Evolutionary conservation across 1,284 basidiomycete species (phyloP).

Genomic region (Ganoderma multipileum): DNA sequence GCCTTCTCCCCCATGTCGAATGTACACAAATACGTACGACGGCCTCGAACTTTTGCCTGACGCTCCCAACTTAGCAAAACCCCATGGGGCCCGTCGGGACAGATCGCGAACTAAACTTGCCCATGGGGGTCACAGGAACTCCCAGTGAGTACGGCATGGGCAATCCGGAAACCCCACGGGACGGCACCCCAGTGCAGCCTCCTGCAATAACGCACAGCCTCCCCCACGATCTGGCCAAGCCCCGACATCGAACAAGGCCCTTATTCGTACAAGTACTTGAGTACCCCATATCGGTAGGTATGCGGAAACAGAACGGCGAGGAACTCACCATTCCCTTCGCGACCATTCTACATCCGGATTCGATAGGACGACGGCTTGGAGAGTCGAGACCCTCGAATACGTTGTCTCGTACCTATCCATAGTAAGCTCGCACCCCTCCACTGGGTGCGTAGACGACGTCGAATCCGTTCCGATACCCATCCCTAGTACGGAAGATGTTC

Average conservation of each 20-base stretch:
- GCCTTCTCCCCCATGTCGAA: background rate
- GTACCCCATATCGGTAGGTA: background rate
- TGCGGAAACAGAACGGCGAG: background rate
- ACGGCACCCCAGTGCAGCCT: background rate
- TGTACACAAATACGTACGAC: background rate
- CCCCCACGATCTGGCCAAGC: background rate
- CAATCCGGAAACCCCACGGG: background rate
- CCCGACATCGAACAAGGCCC: background rate
- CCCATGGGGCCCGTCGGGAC: background rate
- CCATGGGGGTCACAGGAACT: constrained; percentile 14
- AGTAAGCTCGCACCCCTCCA: too few relatives aligned
- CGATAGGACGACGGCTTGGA: too few relatives aligned
- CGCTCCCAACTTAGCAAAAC: background rate
- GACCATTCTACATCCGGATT: too few relatives aligned
- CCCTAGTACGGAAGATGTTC: too few relatives aligned
- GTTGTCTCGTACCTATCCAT: too few relatives aligned
- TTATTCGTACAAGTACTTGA: background rate
- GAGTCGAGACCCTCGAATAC: too few relatives aligned
- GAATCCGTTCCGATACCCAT: too few relatives aligned
- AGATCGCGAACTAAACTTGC: background rate
- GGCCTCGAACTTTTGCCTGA: background rate
- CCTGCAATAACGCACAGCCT: constrained; percentile 1
- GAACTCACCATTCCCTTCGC: background rate
- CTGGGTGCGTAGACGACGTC: too few relatives aligned
- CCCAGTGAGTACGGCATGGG: background rate